Evolutionary conservation across 345 rosid genomes (phyloP).

Genomic region (Ceriops decandra): DNA sequence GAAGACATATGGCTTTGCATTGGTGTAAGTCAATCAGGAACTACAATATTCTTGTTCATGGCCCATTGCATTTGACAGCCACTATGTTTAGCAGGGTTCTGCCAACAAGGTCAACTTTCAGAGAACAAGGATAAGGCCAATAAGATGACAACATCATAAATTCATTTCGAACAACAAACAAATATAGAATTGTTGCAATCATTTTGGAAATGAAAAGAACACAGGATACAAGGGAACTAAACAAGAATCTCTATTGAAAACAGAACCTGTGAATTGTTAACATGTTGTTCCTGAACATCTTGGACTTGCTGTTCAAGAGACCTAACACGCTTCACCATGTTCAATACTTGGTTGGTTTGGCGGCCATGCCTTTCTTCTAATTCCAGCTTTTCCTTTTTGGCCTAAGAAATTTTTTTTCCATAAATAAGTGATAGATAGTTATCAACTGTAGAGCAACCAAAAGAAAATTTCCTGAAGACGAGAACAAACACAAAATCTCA

Average conservation of each 20-base stretch:
- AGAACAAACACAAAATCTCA: too few relatives aligned
- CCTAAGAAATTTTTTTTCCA: constrained; percentile 35
- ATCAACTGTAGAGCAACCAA: too few relatives aligned
- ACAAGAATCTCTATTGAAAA: not conserved
- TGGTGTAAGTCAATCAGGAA: too few relatives aligned
- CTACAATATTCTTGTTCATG: not conserved
- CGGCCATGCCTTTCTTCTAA: constrained; percentile 50
- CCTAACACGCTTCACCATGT: constrained; percentile 41
- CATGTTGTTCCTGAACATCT: constrained; percentile 69
- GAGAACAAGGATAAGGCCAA: not conserved
- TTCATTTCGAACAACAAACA: too few relatives aligned
- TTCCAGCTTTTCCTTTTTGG: constrained; percentile 58
- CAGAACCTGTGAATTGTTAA: constrained; percentile 70
- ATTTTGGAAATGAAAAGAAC: not conserved
- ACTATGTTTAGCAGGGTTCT: not conserved
- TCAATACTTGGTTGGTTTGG: constrained; percentile 32
- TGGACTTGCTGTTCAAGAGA: constrained; percentile 57
- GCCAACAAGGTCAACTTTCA: not conserved
- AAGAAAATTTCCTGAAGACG: too few relatives aligned
- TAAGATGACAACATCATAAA: too few relatives aligned
- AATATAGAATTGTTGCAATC: too few relatives aligned
- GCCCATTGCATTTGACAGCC: not conserved
- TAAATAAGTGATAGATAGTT: too few relatives aligned
- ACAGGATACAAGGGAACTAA: not conserved
- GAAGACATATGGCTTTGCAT: too few relatives aligned